Base-by-base conservation (phyloP, 148 eudicot genomes). In the Arbutus unedo region DNA sequence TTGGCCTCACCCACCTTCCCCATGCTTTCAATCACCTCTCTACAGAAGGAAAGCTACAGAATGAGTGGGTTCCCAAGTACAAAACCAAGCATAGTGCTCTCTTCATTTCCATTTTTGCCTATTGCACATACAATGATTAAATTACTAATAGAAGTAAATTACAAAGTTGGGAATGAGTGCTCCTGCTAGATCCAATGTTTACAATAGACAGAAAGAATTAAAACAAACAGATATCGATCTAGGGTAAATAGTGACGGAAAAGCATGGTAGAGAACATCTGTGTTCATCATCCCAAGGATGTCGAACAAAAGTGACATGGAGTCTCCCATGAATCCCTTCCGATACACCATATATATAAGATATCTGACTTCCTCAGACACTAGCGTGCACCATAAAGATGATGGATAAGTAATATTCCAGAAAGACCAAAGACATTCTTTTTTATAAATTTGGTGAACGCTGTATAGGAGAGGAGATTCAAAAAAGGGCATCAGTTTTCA, bases 1-100 rank as follows among this genome's bases (percentile, higher is more conserved):
- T 87, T 92, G 54, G 89, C 92, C 86, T 94, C 98, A 67, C 98
- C 92, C 56, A 91, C 85, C 84, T 87, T 94, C 88, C 85, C 82
- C 93, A 92, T 93, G 94, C 90, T 84, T 67, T 92, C 96, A 82
- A 94, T 81, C 83, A 94, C 93, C 88, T 97, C 96, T 84, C 99
- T 97, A 89, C 55, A 82, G 18, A 56, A 85, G 62, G 55, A 60
- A 66, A 60, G 47, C 64, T 18, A 44, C 55, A 8, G 45, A 31
- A 19, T 45, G 50, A 43, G 59, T 3, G 71, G 8, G 43, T 45
- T 64, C 49, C 15, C 15, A 79, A 64, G 41, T 79, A 31, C 74
- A 64, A 48, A 64, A 62, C 4, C 8, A 79, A 53, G 16, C 16
- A 21, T 21, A 79, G 72, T 19, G 21, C 23, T 77, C 49, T 59